Base-by-base conservation (phyloP, 140 eudicot genomes). In the Oenanthe javanica region DNA sequence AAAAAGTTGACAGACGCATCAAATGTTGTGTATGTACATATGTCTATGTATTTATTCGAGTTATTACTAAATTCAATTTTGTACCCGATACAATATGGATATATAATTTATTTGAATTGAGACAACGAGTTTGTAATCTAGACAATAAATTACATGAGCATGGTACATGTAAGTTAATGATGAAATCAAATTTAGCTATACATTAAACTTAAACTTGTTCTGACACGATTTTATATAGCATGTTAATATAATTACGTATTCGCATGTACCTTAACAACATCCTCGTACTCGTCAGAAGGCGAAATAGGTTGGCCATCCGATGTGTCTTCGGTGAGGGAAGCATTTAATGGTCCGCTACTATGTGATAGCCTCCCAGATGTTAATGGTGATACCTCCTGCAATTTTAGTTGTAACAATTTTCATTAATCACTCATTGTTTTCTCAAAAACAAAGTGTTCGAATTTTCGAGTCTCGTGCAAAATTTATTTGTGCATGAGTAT, bases 291-390 rank as follows among this genome's bases (percentile, higher is more conserved):
- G 9, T 91, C 91, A 72, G 92, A 85, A 14, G 98, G 98, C 4
- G 97, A 93, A 64, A 90, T 86, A 5, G 97, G 93, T 27, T 96
- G 97, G 57, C 92, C 88, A 76, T 95, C 99, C 25, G 61, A 48
- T 5, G 88, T 87, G 63, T 90, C 96, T 75, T 92, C 99, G 11
- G 90, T 75, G 27, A 92, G 86, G 18, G 88, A 88, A 51, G 89
- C 92, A 85, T 95, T 92, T 82, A 93, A 80, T 64, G 99, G 99
- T 73, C 97, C 99, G 72, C 99, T 95, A 77, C 99, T 93, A 57
- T 93, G 97, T 51, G 99, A 95, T 42, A 91, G 89, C 88, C 99
- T 92, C 67, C 99, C 99, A 13, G 99, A 95, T 76, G 97, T 91
- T 81, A 95, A 78, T 79, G 99, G 99, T 72, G 97, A 95, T 27